Conservation (phyloP, 2,329 filamentous ascomycete species). For the Colletotrichum chrysophilum region DNA sequence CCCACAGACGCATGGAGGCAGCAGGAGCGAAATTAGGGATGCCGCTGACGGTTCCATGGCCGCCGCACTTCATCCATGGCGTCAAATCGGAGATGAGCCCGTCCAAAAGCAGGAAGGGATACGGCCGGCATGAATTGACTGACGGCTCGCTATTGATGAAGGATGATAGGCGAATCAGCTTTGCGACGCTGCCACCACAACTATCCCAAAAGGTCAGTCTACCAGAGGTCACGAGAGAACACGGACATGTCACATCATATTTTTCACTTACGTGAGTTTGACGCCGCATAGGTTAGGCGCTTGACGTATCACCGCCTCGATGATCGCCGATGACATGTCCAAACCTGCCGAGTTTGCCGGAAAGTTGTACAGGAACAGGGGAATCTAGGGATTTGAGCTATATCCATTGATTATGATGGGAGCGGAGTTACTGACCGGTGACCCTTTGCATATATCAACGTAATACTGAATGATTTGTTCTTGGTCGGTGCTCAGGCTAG, state of each 20-base stretch:
- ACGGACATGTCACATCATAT: too few species aligned
- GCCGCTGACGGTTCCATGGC: neutral
- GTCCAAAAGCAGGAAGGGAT: neutral
- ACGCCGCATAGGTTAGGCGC: neutral
- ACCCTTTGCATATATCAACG: neutral
- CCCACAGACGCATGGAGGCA: neutral
- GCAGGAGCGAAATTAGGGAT: neutral
- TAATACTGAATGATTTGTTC: neutral
- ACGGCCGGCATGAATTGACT: neutral
- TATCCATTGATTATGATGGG: neutral
- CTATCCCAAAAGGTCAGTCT: neutral
- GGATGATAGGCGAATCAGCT: neutral
- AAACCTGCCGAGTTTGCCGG: neutral
- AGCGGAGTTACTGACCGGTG: neutral
- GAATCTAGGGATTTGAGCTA: neutral
- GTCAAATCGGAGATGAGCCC: neutral
- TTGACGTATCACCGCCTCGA: neutral
- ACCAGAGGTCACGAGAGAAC: neutral
- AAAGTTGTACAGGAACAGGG: neutral
- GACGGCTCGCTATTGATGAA: neutral
- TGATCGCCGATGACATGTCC: neutral
- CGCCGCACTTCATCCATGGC: neutral
- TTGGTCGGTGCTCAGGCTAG: neutral
- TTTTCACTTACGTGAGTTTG: neutral
- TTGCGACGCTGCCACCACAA: neutral